Percentiles rank a stretch among this genome's conserved stretches.
phyloP scores from a whole-genome alignment of 257 asterid species.

The Solanum bukasovii region DNA sequence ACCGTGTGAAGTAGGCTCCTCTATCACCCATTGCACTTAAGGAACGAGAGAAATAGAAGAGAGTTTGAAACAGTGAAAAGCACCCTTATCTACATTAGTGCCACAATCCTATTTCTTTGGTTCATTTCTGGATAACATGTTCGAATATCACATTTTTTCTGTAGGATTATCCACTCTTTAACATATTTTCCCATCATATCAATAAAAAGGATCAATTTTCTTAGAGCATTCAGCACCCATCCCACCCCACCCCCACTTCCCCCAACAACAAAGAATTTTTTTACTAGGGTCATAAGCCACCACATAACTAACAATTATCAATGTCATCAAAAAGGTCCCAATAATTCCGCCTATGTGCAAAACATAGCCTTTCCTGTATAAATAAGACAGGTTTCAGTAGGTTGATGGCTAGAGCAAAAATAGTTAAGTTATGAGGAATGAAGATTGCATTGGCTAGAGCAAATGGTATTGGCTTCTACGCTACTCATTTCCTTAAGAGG shows the following conservation, averaged over 20 bases:
- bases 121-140: not conserved
- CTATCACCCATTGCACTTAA: not conserved
- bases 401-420: not conserved
- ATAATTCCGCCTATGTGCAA: not conserved
- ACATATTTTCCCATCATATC: not conserved
- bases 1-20: not conserved
- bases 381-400: not conserved
- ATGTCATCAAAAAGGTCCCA: not conserved
- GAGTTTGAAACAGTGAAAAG: not conserved
- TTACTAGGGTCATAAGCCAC: not conserved
- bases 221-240: not conserved
- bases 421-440: not conserved
- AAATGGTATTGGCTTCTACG: not conserved
- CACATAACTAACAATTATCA: not conserved
- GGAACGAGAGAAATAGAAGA: not conserved
- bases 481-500: not conserved
- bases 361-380: not conserved
- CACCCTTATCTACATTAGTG: not conserved
- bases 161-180: not conserved
- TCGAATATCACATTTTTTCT: not conserved
- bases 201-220: not conserved
- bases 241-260: not conserved
- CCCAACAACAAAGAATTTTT: not conserved
- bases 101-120: not conserved
- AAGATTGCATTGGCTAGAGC: not conserved